Evolutionary conservation across 306 rosid species (phyloP).

Genomic region (Cucurbita pepo): DNA sequence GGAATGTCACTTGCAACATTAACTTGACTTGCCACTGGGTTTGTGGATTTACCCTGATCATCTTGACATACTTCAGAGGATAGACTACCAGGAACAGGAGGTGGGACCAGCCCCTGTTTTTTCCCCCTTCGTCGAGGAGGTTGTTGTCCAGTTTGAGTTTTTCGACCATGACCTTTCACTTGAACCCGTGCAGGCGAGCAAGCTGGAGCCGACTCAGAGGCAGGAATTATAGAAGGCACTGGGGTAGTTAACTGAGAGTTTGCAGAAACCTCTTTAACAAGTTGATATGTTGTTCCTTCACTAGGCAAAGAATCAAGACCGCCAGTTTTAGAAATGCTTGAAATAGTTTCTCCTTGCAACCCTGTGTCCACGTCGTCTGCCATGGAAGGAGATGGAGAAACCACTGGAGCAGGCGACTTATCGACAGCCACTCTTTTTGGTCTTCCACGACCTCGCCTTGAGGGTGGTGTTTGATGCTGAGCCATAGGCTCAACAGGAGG

Average conservation of each 20-base stretch:
- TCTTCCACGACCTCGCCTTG: slow-evolving; percentile 94
- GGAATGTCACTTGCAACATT: slow-evolving; percentile 22
- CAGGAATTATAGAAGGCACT: background rate
- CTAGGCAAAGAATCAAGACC: slow-evolving; percentile 25
- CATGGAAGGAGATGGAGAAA: slow-evolving; percentile 32
- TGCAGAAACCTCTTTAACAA: background rate
- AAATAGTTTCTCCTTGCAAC: slow-evolving; percentile 23
- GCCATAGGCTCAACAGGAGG: slow-evolving; percentile 37
- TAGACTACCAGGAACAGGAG: slow-evolving; percentile 27
- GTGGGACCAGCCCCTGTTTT: slow-evolving; percentile 33
- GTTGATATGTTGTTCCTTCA: background rate
- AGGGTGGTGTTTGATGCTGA: slow-evolving; percentile 63
- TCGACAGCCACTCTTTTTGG: slow-evolving; percentile 61
- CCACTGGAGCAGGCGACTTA: slow-evolving; percentile 28
- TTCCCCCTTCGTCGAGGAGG: slow-evolving; percentile 66
- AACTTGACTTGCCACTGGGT: slow-evolving; percentile 28
- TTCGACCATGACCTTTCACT: slow-evolving; percentile 56
- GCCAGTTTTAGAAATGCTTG: slow-evolving; percentile 24
- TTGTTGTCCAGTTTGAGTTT: slow-evolving; percentile 42
- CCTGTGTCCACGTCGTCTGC: slow-evolving; percentile 26
- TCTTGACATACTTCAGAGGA: slow-evolving; percentile 34
- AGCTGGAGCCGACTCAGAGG: background rate
- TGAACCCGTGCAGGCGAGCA: slow-evolving; percentile 29
- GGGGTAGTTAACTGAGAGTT: background rate
- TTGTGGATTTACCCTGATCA: slow-evolving; percentile 32